These are phyloP conservation scores for Fraxinus angustifolia DNA, from an alignment of 305 asterid species.

Conservation along the genomic window DNA sequence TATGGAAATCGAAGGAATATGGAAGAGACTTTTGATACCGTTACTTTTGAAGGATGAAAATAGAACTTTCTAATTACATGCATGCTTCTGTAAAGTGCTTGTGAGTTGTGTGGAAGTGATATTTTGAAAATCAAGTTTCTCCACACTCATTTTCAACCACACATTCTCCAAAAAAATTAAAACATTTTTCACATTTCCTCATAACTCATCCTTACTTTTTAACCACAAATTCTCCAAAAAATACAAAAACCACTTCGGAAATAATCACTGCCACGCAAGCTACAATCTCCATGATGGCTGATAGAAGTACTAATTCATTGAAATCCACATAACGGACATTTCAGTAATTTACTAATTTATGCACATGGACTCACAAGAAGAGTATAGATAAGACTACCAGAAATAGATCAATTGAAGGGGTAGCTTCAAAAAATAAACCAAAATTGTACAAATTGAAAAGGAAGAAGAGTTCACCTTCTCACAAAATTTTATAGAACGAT, in stretches of 20 bases:
- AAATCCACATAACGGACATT: not conserved
- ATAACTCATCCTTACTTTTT: not conserved
- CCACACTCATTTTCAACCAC: not conserved
- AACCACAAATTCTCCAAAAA: not conserved
- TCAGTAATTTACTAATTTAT: not conserved
- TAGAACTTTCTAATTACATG: not conserved
- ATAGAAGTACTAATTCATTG: not conserved
- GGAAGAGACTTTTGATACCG: not conserved
- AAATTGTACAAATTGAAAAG: not conserved
- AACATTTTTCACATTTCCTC: not conserved
- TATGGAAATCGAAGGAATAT: not conserved
- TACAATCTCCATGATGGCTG: not conserved
- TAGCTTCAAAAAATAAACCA: not conserved
- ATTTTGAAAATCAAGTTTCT: no score
- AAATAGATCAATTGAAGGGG: not conserved
- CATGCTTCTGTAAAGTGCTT: not conserved
- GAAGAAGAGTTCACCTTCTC: slow-evolving; percentile 57
- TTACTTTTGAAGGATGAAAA: not conserved
- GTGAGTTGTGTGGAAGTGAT: not conserved
- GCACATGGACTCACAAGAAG: not conserved
- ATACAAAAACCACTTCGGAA: no score
- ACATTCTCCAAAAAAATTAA: not conserved
- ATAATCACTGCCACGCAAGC: not conserved
- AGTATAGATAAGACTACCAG: not conserved
- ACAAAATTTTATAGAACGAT: slow-evolving; percentile 82